A percentile compares a stretch with the other conserved stretches of the same genome.
phyloP scores from a whole-genome alignment of 176 grass and related monocot species.

The Rhynchospora pubera region DNA sequence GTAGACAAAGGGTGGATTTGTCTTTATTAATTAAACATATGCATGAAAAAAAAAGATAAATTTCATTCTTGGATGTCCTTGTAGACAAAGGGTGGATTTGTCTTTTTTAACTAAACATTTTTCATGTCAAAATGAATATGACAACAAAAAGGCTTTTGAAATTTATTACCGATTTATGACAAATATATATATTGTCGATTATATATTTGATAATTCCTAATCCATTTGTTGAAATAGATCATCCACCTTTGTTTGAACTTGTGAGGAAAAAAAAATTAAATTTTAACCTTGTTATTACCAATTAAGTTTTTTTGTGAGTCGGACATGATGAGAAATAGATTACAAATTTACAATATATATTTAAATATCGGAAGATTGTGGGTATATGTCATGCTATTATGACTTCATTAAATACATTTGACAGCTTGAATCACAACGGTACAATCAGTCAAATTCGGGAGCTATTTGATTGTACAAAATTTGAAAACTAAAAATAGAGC shows the following conservation, averaged over 20 bases:
- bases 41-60: neutral
- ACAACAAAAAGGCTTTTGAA: no score
- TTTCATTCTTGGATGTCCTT: neutral
- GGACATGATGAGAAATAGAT: neutral
- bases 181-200: no score
- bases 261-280: no score
- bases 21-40: no score
- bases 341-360: neutral
- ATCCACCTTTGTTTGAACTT: no score
- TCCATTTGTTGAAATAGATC: no score
- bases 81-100: neutral
- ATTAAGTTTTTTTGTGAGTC: no score
- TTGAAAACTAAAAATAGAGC: neutral
- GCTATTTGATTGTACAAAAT: neutral
- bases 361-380: neutral
- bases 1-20: neutral
- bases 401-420: neutral
- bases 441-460: neutral
- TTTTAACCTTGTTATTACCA: no score
- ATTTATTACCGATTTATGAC: no score
- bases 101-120: no score
- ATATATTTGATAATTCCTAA: no score
- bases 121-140: no score
- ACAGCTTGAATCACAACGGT: neutral
- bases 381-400: neutral